These are phyloP conservation scores for Epithemia pelagica DNA, from an alignment of 108 stramenopile genomes.

Conservation along the genomic window DNA sequence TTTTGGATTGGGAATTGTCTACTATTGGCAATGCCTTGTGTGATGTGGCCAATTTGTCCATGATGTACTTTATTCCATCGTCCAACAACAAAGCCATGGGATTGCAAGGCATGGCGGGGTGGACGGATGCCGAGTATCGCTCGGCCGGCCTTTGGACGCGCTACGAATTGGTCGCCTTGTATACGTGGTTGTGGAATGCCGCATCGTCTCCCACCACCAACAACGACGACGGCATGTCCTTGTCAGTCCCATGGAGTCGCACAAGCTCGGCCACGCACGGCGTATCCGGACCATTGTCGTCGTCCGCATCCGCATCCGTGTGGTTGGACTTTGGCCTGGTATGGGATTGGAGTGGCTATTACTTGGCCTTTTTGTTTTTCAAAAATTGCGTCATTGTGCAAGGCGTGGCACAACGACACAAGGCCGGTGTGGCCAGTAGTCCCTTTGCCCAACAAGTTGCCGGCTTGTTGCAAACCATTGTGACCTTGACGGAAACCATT, in stretches of 20 bases:
- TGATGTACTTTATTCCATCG: slow-evolving; percentile 76
- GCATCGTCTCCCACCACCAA: too few species aligned
- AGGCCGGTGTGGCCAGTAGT: slow-evolving; percentile 79
- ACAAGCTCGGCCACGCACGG: background rate
- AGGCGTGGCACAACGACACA: slow-evolving; percentile 84
- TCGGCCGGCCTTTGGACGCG: slow-evolving; percentile 63
- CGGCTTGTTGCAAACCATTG: slow-evolving; percentile 51
- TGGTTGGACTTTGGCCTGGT: slow-evolving; percentile 12
- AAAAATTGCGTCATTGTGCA: slow-evolving; percentile 96
- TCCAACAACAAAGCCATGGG: too few species aligned
- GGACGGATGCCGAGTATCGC: slow-evolving; percentile 12
- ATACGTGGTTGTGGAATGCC: slow-evolving; percentile 51
- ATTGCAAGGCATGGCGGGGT: slow-evolving; percentile 55
- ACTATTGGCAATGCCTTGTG: slow-evolving; percentile 90
- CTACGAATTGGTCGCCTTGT: slow-evolving; percentile 40
- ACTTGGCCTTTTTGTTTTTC: slow-evolving; percentile 83
- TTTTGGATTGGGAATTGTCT: slow-evolving; percentile 95
- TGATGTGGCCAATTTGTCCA: slow-evolving; percentile 89
- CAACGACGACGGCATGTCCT: background rate
- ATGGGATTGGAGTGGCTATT: slow-evolving; percentile 62
- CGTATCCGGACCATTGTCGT: background rate
- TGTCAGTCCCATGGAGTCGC: too few species aligned
- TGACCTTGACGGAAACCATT: slow-evolving; percentile 42
- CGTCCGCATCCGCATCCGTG: slow-evolving; percentile 13
- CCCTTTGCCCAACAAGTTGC: slow-evolving; percentile 66